phyloP scores from a whole-genome alignment of 176 grass and related monocot genomes.

The maize (Zea mays) region DNA sequence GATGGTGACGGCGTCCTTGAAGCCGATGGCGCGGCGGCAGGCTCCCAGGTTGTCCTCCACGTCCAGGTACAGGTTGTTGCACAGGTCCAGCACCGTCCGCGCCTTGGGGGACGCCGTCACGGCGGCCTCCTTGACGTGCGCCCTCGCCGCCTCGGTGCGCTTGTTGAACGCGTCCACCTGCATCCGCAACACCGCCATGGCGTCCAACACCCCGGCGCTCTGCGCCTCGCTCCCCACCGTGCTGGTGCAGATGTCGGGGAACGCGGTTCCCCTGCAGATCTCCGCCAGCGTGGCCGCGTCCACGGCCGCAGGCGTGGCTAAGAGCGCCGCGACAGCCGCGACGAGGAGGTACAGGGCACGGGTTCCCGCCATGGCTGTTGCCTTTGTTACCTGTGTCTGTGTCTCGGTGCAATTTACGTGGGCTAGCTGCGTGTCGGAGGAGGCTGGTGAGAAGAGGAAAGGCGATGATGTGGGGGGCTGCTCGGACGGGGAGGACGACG shows the following conservation, averaged over 20 bases:
- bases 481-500: not conserved
- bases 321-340: not conserved
- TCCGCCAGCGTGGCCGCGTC: not conserved
- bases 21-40: constrained; percentile 35
- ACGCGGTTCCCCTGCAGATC: constrained; percentile 38
- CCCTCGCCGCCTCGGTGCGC: constrained; percentile 16
- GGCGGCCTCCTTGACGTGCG: not conserved
- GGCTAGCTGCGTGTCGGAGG: not conserved
- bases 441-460: not conserved
- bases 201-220: not conserved
- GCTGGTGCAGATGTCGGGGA: constrained; percentile 24
- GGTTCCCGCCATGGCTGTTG: constrained; percentile 28
- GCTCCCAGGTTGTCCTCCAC: constrained; percentile 44
- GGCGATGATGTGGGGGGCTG: not conserved
- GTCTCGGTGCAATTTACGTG: not conserved
- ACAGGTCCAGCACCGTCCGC: not conserved
- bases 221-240: constrained; percentile 9
- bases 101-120: not conserved
- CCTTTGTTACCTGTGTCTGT: not conserved
- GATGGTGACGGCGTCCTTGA: constrained; percentile 46
- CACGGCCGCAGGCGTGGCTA: not conserved
- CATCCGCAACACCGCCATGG: constrained; percentile 38
- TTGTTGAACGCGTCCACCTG: constrained; percentile 33
- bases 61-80: constrained; percentile 31
- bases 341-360: constrained; percentile 29